Base-by-base conservation (phyloP, 306 rosid genomes). In the Prunus salicina region DNA sequence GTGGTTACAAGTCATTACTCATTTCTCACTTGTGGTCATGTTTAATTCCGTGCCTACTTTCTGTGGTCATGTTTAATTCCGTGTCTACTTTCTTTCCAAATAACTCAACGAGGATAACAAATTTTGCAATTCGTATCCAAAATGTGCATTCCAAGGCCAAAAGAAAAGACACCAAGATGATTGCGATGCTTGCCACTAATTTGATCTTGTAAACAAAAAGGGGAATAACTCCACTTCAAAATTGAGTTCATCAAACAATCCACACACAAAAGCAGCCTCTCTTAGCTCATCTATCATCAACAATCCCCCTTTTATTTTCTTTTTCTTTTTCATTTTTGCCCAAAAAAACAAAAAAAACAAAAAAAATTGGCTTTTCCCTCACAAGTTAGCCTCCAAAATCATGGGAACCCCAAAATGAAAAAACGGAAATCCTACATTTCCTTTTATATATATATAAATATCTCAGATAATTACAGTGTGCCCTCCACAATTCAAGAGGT, bases 381-480 rank as follows among this genome's bases (percentile, higher is more conserved):
- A 8, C 62, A 20, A 56, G 56, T 55, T n/a, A 6, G 61, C 19
- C 8, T 38, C 38, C 38, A 56, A 56, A 9, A 43, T 73, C 61
- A 24, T 8, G 41, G 22, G 25, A 76, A n/a, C 61, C 67, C 41
- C 15, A 64, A 71, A 52, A 65, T 14, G 43, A 66, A 30, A 30
- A 67, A 46, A 19, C 43, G 14, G 46, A 51, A 69, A 60, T 66
- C 69, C 47, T 74, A 75, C 67, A 28, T 18, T 28, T 74, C 19
- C 1, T 30, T 24, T 6, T n/a, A 45, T 69, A 18, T n/a, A 63
- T 22, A 28, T n/a, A 22, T 22, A 22, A 13, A 28, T n/a, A 2
- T 56, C n/a, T 72, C 71, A n/a, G 56, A 32, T 68, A 83, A 80
- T 78, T 81, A 81, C 87, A 84, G 4, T 43, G 72, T 57, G 32